Percentiles rank a stretch among this genome's conserved stretches.
These are phyloP conservation scores for Thermothelomyces thermophilus DNA, from an alignment of 2,329 filamentous ascomycete genomes.

Conservation along the genomic window DNA sequence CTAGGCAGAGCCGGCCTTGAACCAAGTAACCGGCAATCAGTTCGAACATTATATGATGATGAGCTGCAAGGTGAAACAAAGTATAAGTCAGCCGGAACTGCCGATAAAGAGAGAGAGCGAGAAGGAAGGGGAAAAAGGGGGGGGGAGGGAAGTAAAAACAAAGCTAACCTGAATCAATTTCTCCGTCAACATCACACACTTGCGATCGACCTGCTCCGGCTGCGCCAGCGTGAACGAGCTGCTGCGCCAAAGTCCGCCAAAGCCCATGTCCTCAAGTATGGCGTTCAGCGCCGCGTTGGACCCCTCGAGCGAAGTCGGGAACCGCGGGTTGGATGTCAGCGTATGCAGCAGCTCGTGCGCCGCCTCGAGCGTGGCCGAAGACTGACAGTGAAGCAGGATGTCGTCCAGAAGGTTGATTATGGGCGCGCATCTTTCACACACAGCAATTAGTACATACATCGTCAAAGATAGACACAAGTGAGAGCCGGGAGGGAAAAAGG, in stretches of 20 bases:
- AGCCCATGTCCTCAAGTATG: slow-evolving; percentile 54
- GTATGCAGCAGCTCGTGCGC: slow-evolving; percentile 55
- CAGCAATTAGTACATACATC: no score
- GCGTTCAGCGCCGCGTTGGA: slow-evolving; percentile 44
- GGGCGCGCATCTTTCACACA: slow-evolving; percentile 46
- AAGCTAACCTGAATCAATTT: slow-evolving; percentile 53
- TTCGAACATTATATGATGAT: neutral
- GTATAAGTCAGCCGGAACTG: neutral
- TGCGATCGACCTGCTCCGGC: slow-evolving; percentile 38
- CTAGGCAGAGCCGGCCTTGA: no score
- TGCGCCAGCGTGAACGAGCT: slow-evolving; percentile 45
- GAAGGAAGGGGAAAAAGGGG: neutral
- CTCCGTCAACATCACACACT: slow-evolving; percentile 50
- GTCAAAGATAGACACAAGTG: no score
- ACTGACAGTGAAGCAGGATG: slow-evolving; percentile 57
- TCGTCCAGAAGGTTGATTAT: slow-evolving; percentile 55
- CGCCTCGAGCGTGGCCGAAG: slow-evolving; percentile 50
- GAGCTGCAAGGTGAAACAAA: slow-evolving; percentile 1
- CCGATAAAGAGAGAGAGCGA: neutral
- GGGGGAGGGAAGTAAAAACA: neutral
- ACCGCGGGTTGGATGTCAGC: slow-evolving; percentile 48
- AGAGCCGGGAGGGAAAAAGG: neutral
- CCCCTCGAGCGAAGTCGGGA: slow-evolving; percentile 39
- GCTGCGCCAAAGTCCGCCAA: slow-evolving; percentile 51
- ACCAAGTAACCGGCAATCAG: no score